Conservation (phyloP, 176 grass and related monocot species). For the Ampelocalamus luodianensis region DNA sequence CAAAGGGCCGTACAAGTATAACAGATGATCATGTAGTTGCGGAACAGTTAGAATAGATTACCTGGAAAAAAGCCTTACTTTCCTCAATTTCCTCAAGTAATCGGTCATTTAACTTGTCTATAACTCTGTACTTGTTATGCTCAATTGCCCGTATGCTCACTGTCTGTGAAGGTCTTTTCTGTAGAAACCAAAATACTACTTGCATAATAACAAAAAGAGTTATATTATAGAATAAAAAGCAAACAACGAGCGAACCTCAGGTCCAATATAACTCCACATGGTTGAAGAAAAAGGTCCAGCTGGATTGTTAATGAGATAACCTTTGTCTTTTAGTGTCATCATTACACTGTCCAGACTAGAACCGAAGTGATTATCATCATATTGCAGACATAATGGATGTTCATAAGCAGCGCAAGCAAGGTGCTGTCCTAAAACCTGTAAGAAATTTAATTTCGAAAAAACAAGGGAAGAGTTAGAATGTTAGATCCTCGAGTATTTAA, state of each 20-base stretch:
- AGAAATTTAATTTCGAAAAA: slow-evolving; percentile 25
- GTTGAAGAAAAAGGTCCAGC: slow-evolving; percentile 65
- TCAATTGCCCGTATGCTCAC: slow-evolving; percentile 86
- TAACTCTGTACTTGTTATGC: slow-evolving; percentile 75
- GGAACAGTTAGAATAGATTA: slow-evolving; percentile 34
- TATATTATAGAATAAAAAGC: slow-evolving; percentile 22
- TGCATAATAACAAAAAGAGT: slow-evolving; percentile 19
- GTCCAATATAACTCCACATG: slow-evolving; percentile 91
- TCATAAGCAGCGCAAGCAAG: slow-evolving; percentile 91
- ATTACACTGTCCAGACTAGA: slow-evolving; percentile 55
- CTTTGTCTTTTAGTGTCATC: slow-evolving; percentile 65
- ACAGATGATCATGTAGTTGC: not conserved
- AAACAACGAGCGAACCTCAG: slow-evolving; percentile 60
- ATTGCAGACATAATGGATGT: slow-evolving; percentile 82
- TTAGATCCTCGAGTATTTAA: slow-evolving; percentile 22
- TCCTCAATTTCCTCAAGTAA: slow-evolving; percentile 96
- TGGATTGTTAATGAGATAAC: slow-evolving; percentile 65
- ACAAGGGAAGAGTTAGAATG: slow-evolving; percentile 11
- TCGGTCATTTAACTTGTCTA: slow-evolving; percentile 62
- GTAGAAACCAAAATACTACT: slow-evolving; percentile 40
- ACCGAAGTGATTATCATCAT: slow-evolving; percentile 79
- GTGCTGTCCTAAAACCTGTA: slow-evolving; percentile 85
- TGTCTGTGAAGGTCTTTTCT: slow-evolving; percentile 80
- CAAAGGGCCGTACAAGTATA: not conserved
- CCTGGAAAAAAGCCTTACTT: slow-evolving; percentile 95